Evolutionary conservation across 495 filamentous ascomycete species (phyloP).

Genomic region (Clavariopsis aquatica): DNA sequence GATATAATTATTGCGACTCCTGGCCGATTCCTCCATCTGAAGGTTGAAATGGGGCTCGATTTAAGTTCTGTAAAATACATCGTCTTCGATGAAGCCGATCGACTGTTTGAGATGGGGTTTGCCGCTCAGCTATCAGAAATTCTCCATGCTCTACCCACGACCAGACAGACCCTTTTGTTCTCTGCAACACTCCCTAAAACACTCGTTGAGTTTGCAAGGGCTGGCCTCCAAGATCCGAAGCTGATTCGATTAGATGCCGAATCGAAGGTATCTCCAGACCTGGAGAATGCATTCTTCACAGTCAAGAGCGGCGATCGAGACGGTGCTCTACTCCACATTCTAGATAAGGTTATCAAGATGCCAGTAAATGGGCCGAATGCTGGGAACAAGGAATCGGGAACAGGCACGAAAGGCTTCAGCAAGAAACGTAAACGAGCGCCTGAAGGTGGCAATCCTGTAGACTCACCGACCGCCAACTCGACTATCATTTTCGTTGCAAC

Average conservation of each 20-base stretch:
- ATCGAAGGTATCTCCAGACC: conserved; percentile 90
- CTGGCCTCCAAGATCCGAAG: conserved; percentile 85
- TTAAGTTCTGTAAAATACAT: conserved; percentile 84
- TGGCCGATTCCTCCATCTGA: conserved; percentile 90
- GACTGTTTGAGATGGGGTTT: conserved; percentile 98
- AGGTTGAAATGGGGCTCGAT: conserved; percentile 92
- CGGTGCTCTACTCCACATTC: conserved; percentile 81
- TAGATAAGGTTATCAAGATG: conserved; percentile 91
- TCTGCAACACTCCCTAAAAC: conserved; percentile 92
- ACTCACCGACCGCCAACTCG: conserved; percentile 72
- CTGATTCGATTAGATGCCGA: conserved; percentile 89
- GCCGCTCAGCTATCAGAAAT: conserved; percentile 91
- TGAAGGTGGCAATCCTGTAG: conserved; percentile 50
- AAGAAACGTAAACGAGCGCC: conserved; percentile 55
- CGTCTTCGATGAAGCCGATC: conserved; percentile 96
- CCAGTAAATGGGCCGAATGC: conserved; percentile 71
- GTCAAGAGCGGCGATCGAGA: conserved; percentile 92
- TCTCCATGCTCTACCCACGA: conserved; percentile 77
- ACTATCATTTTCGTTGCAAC: conserved; percentile 94
- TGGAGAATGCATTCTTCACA: conserved; percentile 90
- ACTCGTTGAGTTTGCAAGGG: conserved; percentile 91
- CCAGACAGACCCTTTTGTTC: conserved; percentile 87
- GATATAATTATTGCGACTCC: conserved; percentile 97
- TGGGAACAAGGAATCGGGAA: conserved; percentile 41
- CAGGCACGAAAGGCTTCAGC: conserved; percentile 41